Conservation (phyloP, 2,329 filamentous ascomycete genomes). For the Septoria linicola region DNA sequence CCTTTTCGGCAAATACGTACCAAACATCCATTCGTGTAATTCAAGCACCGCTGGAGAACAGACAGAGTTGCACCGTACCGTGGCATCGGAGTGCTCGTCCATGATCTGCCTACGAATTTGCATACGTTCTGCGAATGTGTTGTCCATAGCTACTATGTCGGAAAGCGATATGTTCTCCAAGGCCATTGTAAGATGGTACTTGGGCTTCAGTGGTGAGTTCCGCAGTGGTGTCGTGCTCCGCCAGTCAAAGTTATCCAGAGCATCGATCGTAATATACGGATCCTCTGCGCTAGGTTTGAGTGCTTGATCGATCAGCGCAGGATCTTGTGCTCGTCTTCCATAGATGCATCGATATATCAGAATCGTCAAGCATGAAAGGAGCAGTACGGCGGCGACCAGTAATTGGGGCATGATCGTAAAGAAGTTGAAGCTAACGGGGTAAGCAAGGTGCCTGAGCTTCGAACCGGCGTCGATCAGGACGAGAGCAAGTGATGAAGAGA, state of each 20-base stretch:
- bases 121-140: constrained; percentile 56
- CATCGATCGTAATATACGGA: constrained; percentile 45
- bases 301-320: no score
- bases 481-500: no score
- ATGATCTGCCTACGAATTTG: constrained; percentile 51
- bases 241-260: constrained; percentile 54
- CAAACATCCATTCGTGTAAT: constrained; percentile 56
- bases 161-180: constrained; percentile 54
- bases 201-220: constrained; percentile 59
- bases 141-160: constrained; percentile 60
- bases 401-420: neutral
- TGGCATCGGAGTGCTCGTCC: constrained; percentile 43
- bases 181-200: constrained; percentile 64
- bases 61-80: constrained; percentile 40
- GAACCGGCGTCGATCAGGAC: no score
- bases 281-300: constrained; percentile 20
- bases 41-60: constrained; percentile 53
- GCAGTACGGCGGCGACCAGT: neutral
- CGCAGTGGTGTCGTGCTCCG: constrained; percentile 52
- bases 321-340: neutral
- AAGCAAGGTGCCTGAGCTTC: no score
- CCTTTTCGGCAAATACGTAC: constrained; percentile 56
- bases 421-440: neutral
- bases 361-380: neutral
- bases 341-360: neutral